Base-by-base conservation (phyloP, 1,284 basidiomycete genomes). In the Ustilago curta region DNA sequence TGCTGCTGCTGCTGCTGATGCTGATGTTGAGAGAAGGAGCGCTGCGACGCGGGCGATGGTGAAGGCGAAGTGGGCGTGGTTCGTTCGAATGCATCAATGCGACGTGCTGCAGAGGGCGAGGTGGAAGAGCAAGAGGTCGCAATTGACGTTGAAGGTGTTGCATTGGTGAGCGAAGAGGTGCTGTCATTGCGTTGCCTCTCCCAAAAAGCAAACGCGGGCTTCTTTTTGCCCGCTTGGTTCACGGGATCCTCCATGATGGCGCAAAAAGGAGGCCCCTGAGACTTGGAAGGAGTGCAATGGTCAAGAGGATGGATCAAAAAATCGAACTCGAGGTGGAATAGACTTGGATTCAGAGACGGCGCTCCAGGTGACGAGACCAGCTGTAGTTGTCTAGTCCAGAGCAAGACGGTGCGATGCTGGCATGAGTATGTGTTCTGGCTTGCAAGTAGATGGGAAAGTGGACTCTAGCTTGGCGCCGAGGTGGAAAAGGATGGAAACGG, bases 161-260 rank as follows among this genome's bases (percentile, higher is more conserved):
- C 18, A 52, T 19, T 52, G 50, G 29, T 35, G 14, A 54, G 23
- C 12, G 56, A 35, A 4, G 47, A 32, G 14, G 62, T 50, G 54
- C 54, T 62, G 45, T 61, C 52, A 29, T 62, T 62, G 47, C 59
- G 51, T 32, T 66, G 71, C 21, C 71, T 39, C 31, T 74, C 71
- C 71, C 71, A 74, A 21, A 74, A 74, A 16, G 71, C 71, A 49
- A 74, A 70, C 3, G 67, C 63, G 21, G 67, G 67, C 57, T 63
- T 74, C 56, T 70, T 74, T 37, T 70, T 70, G 31, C 18, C 45
- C 18, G 55, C 27, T 9, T 51, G 61, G 18, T 53, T 60, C n/a
- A 70, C 49, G 2, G 71, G 67, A 18, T 62, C 71, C 62, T 74
- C 71, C 71, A 74, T 74, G 43, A n/a, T 40, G 32, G 58, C 29